These are phyloP conservation scores for Hypsizygus ulmarius DNA, from an alignment of 1,284 basidiomycete species.

Conservation along the genomic window DNA sequence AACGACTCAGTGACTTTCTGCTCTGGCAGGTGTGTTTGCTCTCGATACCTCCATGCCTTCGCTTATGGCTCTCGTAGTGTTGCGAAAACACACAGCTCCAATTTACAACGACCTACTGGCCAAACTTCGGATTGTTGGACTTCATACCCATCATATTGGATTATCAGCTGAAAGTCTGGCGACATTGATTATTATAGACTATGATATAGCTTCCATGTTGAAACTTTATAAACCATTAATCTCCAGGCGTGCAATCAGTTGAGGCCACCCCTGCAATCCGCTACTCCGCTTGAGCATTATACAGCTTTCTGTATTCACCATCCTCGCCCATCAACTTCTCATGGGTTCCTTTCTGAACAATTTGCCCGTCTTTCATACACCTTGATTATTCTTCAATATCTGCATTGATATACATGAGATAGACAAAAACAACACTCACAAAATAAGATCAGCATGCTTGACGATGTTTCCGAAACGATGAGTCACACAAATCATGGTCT, in stretches of 20 bases:
- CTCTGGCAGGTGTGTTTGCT: conserved; percentile 82
- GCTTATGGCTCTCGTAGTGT: conserved; percentile 43
- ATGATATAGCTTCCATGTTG: no score
- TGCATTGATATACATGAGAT: not conserved
- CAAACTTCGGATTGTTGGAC: conserved; percentile 88
- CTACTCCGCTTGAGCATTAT: conserved; percentile 24
- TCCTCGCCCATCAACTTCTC: conserved; percentile 27
- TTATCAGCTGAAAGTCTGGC: conserved; percentile 80
- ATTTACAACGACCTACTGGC: conserved; percentile 92
- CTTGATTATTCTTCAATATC: conserved; percentile 17
- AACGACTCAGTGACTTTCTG: conserved; percentile 87
- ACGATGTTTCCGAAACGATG: conserved; percentile 36
- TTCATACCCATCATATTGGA: conserved; percentile 83
- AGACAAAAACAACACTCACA: conserved; percentile 30
- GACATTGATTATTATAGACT: not conserved
- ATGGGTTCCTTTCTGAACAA: conserved; percentile 34
- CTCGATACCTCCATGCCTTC: not conserved
- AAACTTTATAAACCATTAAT: no score
- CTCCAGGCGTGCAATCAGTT: no score
- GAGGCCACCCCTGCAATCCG: not conserved
- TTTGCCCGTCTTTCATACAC: conserved; percentile 34
- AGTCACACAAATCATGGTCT: conserved; percentile 39
- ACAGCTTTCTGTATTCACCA: conserved; percentile 32
- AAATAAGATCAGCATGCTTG: conserved; percentile 38
- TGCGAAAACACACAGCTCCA: conserved; percentile 88